phyloP scores from a whole-genome alignment of 2,329 filamentous ascomycete species.

The Verticillium longisporum region DNA sequence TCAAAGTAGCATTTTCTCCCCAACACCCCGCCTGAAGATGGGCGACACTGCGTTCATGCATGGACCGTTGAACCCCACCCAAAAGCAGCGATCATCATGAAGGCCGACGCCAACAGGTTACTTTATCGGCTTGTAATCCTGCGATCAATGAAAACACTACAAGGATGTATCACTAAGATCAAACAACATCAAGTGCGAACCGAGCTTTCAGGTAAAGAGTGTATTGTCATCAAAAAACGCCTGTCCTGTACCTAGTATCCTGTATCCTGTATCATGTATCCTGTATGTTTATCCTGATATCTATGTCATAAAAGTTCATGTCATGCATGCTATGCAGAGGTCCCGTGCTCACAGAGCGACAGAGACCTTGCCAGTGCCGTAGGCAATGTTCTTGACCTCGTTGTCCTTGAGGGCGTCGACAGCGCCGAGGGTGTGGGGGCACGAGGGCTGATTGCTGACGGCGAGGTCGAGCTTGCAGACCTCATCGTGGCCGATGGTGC shows the following conservation, averaged over 20 bases:
- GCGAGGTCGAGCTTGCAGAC: slow-evolving; percentile 39
- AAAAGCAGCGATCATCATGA: no score
- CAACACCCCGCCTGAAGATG: no score
- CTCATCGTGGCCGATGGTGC: slow-evolving; percentile 44
- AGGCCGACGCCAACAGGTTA: no score
- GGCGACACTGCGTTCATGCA: no score
- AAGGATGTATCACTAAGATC: background rate
- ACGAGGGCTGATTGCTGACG: slow-evolving; percentile 43
- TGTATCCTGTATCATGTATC: background rate
- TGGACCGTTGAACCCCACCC: no score
- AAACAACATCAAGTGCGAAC: background rate
- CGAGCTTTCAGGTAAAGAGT: background rate
- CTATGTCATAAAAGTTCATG: background rate
- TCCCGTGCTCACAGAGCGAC: slow-evolving; percentile 2
- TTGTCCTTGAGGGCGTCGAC: slow-evolving; percentile 19
- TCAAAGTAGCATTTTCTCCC: no score
- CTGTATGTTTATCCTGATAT: background rate
- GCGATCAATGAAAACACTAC: no score
- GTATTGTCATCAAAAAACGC: background rate
- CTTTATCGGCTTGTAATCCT: no score
- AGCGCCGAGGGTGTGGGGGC: slow-evolving; percentile 36
- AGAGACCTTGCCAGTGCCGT: slow-evolving; percentile 35
- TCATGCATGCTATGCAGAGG: background rate
- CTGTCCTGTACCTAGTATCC: background rate
- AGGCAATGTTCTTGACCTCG: slow-evolving; percentile 45